These are phyloP conservation scores for Aspergillus cavernicola DNA, from an alignment of 495 filamentous ascomycete genomes.

Conservation along the genomic window DNA sequence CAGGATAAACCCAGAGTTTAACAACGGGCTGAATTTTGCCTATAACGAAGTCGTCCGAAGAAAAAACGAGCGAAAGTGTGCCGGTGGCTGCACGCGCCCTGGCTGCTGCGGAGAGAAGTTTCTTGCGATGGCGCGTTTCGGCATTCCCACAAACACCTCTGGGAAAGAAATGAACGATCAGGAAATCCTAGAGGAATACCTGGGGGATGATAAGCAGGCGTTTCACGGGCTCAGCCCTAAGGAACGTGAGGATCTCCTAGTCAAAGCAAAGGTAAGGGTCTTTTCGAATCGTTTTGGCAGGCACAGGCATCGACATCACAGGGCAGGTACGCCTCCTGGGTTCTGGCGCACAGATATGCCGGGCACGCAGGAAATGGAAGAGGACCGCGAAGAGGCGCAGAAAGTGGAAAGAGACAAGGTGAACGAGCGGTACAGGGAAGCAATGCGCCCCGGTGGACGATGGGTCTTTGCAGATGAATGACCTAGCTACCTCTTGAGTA, in stretches of 20 bases:
- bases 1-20: constrained; percentile 73
- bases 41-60: constrained; percentile 73
- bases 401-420: constrained; percentile 58
- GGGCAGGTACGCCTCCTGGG: constrained; percentile 70
- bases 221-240: constrained; percentile 42
- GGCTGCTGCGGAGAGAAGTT: constrained; percentile 76
- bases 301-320: constrained; percentile 71
- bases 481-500: neutral
- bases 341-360: constrained; percentile 92
- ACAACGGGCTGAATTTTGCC: constrained; percentile 69
- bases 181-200: constrained; percentile 58
- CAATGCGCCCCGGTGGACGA: constrained; percentile 67
- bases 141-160: constrained; percentile 21
- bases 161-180: constrained; percentile 43
- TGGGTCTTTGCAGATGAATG: constrained; percentile 83
- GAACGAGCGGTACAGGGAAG: constrained; percentile 73
- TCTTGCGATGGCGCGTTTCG: constrained; percentile 55
- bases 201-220: constrained; percentile 53
- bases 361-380: constrained; percentile 68
- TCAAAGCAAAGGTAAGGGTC: constrained; percentile 62
- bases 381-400: constrained; percentile 58
- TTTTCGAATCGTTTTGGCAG: constrained; percentile 70
- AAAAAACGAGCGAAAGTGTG: constrained; percentile 66
- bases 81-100: constrained; percentile 72
- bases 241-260: constrained; percentile 54